phyloP scores from a whole-genome alignment of 345 rosid species.

The Boechera stricta region DNA sequence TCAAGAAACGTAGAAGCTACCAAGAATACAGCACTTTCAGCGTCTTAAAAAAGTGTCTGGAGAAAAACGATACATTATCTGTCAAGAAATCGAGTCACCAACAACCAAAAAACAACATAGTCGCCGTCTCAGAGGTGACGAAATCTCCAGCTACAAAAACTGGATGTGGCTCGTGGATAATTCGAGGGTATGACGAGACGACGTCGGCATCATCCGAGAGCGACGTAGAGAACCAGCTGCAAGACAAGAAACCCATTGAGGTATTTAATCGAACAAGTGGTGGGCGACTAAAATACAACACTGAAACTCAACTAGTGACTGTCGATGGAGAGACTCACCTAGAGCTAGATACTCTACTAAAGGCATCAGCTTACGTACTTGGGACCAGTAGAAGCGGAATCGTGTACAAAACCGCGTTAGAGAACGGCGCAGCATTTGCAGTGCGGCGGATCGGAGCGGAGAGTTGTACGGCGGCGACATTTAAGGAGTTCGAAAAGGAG shows the following conservation, averaged over 20 bases:
- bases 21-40: conserved; percentile 36
- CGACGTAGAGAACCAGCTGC: conserved; percentile 51
- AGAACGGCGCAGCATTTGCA: conserved; percentile 68
- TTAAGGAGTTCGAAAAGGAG: conserved; percentile 72
- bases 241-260: conserved; percentile 8
- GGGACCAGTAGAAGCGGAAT: conserved; percentile 65
- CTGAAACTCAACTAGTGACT: conserved; percentile 56
- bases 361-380: conserved; percentile 84
- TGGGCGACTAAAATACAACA: conserved; percentile 23
- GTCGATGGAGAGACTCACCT: conserved; percentile 73
- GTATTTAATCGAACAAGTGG: conserved; percentile 32
- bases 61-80: conserved; percentile 31
- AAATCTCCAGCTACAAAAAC: conserved; percentile 39
- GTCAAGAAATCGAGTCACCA: conserved; percentile 29
- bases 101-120: conserved; percentile 26
- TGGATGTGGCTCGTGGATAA: conserved; percentile 69
- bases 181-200: conserved; percentile 46
- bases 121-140: not conserved
- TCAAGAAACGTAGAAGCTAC: conserved; percentile 58
- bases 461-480: conserved; percentile 47
- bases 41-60: conserved; percentile 43
- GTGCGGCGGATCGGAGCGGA: conserved; percentile 83
- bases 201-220: conserved; percentile 44
- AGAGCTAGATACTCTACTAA: conserved; percentile 70
- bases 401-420: conserved; percentile 85